Evolutionary conservation across 345 rosid genomes (phyloP), one percentile per base, ranked within the genome.

Genomic region (Gossypium herbaceum): DNA sequence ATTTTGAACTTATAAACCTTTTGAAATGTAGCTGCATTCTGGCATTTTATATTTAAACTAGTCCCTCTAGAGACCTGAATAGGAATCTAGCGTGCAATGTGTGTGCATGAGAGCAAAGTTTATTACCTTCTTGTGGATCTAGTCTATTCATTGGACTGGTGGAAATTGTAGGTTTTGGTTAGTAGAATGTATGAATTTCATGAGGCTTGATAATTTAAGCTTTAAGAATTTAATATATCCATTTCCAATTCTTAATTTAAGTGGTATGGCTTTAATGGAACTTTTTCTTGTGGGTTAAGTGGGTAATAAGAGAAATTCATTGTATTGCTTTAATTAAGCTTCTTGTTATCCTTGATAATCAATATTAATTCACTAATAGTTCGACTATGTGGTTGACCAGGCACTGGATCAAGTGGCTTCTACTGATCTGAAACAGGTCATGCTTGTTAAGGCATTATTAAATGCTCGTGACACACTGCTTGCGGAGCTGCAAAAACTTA

Each of bases 361-460:
- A 29, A 48, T 16, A 43, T 11, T 70, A 58, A 58, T 76, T 71
- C 15, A 72, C 65, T 82, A 62, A 76, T 59, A 9, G 74, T 65
- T 48, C 51, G 51, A 60, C 78, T 74, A 76, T 87, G 69, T 72
- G 25, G 76, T 85, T 82, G 63, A 67, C 71, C 83, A 93, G 95
- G 88, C 84, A 64, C 73, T 81, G 72, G 85, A 78, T 79, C 79
- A 77, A 77, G 71, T 74, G 71, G 82, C 82, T 81, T 80, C 88
- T 29, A 62, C n/a, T 77, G 85, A 85, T 79, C 73, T 74, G 76
- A 87, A 85, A 62, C 80, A 82, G 76, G 80, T 81, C 24, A 75
- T 77, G 82, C 81, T 86, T 79, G 86, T 90, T 65, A 93, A 89
- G 86, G 85, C 96, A 75, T 80, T 95, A 76, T 76, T 93, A 71